Base-by-base conservation (phyloP, 106 monocot species). In the Allium cepa region DNA sequence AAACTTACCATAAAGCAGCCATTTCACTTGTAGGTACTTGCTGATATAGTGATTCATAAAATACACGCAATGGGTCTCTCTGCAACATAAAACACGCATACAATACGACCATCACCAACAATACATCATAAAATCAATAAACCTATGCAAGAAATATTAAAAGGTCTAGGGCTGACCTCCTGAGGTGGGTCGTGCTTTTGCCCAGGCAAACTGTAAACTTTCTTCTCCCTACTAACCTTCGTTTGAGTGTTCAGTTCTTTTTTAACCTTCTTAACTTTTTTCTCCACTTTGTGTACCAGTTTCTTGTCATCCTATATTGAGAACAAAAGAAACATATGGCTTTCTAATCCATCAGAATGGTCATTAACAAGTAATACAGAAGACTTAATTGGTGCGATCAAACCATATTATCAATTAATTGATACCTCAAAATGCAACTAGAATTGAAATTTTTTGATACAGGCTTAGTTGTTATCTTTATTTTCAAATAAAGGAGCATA, bases 31-130 rank as follows among this genome's bases (percentile, higher is more conserved):
- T 69, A n/a, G 90, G 94, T 10, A 88, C 45, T 75, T 94, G 90
- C 68, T 91, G 14, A 56, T 91, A 79, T 13, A 94, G 83, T 0
- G 90, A 69, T 61, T 94, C 90, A 57, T 94, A 94, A 77, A 94
- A 94, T 71, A 94, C 85, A 82, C 94, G 84, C 76, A 91, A 79
- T 9, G 90, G 85, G 56, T 94, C 90, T 63, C 94, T 85, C 94
- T 94, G 81, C 72, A 79, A 73, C 49, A 49, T 46, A 51, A 56
- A 58, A 64, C 51, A 66, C 5, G 13, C 10, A 67, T 16, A 9
- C 1, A 74, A 8, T 12, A 26, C 8, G 49, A 67, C 18, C 8
- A 3, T 36, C 3, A 36, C 36, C 36, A 36, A 36, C 36, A 36
- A 36, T 36, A 5, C 3, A 36, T 36, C 36, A 36, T 36, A 36